These are phyloP conservation scores for Phytophthora capsici DNA, from an alignment of 352 stramenopile species.

Conservation along the genomic window DNA sequence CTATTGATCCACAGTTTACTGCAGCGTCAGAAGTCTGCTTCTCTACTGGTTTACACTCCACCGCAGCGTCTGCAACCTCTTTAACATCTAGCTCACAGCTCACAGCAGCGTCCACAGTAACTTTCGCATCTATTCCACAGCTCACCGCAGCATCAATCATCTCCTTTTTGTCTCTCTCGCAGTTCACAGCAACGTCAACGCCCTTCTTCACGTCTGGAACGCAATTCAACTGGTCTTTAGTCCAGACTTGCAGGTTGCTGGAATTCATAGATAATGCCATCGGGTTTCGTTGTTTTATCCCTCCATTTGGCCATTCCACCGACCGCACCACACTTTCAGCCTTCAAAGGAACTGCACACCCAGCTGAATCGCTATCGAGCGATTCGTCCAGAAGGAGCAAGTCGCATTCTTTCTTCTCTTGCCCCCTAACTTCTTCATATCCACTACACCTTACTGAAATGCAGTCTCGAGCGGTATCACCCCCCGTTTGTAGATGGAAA, in stretches of 20 bases:
- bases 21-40: conserved; percentile 7
- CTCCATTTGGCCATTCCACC: conserved; percentile 22
- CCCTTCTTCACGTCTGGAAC: conserved; percentile 5
- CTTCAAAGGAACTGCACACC: neutral
- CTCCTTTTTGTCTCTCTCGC: conserved; percentile 1
- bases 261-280: conserved; percentile 45
- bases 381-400: conserved; percentile 21
- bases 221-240: conserved; percentile 1
- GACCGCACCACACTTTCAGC: conserved; percentile 16
- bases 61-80: conserved; percentile 9
- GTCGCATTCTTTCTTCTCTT: conserved; percentile 4
- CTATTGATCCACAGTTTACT: conserved; percentile 15
- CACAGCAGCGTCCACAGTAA: conserved; percentile 12
- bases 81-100: conserved; percentile 8
- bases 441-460: conserved; percentile 31
- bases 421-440: neutral
- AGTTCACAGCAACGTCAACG: conserved; percentile 21
- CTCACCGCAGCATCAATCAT: conserved; percentile 4
- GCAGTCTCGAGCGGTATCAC: conserved; percentile 24
- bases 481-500: conserved; percentile 20
- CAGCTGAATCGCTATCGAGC: neutral
- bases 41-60: conserved; percentile 8
- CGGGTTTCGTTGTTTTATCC: conserved; percentile 22
- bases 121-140: conserved; percentile 7
- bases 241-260: neutral